Conservation (phyloP, 228 moss, liverwort and hornwort genomes). For the Sphagnum magellanicum region DNA sequence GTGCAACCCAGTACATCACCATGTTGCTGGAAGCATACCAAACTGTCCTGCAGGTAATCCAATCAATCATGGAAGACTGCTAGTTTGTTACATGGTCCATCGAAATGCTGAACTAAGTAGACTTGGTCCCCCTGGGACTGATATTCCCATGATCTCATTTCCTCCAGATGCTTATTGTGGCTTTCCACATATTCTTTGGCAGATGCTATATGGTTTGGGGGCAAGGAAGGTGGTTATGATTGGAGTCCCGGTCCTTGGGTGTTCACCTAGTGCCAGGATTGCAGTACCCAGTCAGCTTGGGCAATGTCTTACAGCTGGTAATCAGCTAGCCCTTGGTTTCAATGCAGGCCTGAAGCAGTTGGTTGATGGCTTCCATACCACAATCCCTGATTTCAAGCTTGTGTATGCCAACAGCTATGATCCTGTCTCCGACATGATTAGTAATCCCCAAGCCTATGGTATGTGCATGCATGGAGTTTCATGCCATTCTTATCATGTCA, state of each 20-base stretch:
- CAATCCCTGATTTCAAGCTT: constrained; percentile 21
- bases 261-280: constrained; percentile 27
- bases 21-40: constrained; percentile 12
- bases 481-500: too few relatives aligned
- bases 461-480: neutral
- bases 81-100: too few relatives aligned
- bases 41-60: constrained; percentile 18
- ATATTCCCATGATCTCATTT: too few relatives aligned
- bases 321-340: constrained; percentile 25
- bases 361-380: constrained; percentile 10
- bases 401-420: constrained; percentile 19
- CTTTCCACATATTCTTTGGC: neutral
- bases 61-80: too few relatives aligned
- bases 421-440: constrained; percentile 16
- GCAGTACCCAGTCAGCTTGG: constrained; percentile 12
- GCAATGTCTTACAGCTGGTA: constrained; percentile 23
- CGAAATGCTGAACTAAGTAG: too few relatives aligned
- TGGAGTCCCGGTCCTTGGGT: constrained; percentile 27
- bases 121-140: too few relatives aligned
- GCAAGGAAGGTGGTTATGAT: constrained; percentile 34
- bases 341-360: constrained; percentile 26
- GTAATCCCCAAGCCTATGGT: constrained; percentile 22
- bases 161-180: too few relatives aligned
- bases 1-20: constrained; percentile 16
- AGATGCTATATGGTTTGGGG: constrained; percentile 22